A percentile compares a stretch with the other conserved stretches of the same genome.
phyloP scores from a whole-genome alignment of 768 basidiomycete genomes.

The Tricholomella constricta region DNA sequence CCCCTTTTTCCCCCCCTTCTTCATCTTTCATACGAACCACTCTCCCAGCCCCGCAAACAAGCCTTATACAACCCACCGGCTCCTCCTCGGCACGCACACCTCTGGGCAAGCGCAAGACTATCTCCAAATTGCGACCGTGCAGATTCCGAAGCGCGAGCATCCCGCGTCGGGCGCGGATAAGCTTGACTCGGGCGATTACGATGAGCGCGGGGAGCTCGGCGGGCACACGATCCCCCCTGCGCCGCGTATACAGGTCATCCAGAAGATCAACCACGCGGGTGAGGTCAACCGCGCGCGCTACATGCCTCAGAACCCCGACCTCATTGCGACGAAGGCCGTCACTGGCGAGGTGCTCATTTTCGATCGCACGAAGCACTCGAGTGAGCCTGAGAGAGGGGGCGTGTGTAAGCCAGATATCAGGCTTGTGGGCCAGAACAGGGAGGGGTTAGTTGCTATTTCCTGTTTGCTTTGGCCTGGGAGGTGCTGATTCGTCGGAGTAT shows the following conservation, averaged over 20 bases:
- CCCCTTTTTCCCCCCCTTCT: background rate
- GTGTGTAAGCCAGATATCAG: constrained; percentile 89
- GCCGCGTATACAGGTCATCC: constrained; percentile 86
- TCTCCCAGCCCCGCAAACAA: constrained; percentile 78
- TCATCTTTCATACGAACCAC: background rate
- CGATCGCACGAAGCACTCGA: constrained; percentile 95
- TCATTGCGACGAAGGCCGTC: constrained; percentile 94
- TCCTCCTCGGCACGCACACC: constrained; percentile 97
- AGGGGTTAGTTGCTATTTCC: constrained; percentile 66
- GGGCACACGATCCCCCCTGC: constrained; percentile 84
- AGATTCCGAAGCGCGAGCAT: constrained; percentile 83
- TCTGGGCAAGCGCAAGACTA: constrained; percentile 93
- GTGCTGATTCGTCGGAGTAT: constrained; percentile 5
- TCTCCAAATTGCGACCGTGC: constrained; percentile 92
- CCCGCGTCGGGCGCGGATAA: constrained; percentile 66
- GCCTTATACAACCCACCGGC: constrained; percentile 91
- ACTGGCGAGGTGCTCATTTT: constrained; percentile 93
- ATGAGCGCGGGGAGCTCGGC: constrained; percentile 94
- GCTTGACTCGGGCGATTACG: constrained; percentile 79
- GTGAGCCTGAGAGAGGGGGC: constrained; percentile 84
- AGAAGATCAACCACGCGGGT: constrained; percentile 92
- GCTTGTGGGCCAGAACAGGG: constrained; percentile 86
- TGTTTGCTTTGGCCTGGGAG: background rate
- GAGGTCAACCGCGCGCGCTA: constrained; percentile 98
- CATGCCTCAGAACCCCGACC: constrained; percentile 98